Evolutionary conservation across 2,329 filamentous ascomycete genomes (phyloP), one percentile per base, ranked within the genome.

Genomic region (Phialemoniopsis sp.): DNA sequence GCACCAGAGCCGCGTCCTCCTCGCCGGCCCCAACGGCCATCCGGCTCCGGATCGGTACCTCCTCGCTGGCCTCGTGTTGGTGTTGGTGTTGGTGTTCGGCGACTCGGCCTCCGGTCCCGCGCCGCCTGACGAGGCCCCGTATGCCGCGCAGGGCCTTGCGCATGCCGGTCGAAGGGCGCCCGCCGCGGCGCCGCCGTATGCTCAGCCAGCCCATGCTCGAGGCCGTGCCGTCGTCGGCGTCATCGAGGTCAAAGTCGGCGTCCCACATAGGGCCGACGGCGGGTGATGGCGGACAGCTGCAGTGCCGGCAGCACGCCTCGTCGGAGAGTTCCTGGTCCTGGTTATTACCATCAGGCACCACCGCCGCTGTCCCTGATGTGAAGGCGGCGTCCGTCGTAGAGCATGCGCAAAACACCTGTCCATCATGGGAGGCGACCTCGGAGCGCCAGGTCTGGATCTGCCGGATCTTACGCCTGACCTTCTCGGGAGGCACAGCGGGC

Each of bases 401-500:
- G 39, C 58, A 61, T 37, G 46, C 50, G 48, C 64, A 64, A 13
- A 57, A 55, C 15, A 54, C 51, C 29, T 32, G 16, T 21, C 37
- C 30, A 3, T 52, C 53, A 35, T 61, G 56, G 16, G 56, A 52
- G 29, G 59, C 59, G 35, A 77, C 69, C 55, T 77, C 73, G 38
- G 57, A 57, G 40, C 68, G 67, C 73, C 73, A 78, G 43, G 69
- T 60, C 42, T 68, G 55, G 46, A 77, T 72, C 53, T 66, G 64
- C 36, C 46, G 40, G 31, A 50, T 42, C 41, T 52, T 57, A 21
- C 39, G 41, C 28, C 41, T 44, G 35, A 46, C 47, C 34, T 49
- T 47, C 8, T 19, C 12, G 8, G 18, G 8, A 9, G 42, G 29
- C 4, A 40, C 10, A n/a, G 34, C 41, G 2, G 42, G 35, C 47